These are phyloP conservation scores for Globisporangium camurandrum DNA, from an alignment of 352 stramenopile genomes.

Conservation along the genomic window DNA sequence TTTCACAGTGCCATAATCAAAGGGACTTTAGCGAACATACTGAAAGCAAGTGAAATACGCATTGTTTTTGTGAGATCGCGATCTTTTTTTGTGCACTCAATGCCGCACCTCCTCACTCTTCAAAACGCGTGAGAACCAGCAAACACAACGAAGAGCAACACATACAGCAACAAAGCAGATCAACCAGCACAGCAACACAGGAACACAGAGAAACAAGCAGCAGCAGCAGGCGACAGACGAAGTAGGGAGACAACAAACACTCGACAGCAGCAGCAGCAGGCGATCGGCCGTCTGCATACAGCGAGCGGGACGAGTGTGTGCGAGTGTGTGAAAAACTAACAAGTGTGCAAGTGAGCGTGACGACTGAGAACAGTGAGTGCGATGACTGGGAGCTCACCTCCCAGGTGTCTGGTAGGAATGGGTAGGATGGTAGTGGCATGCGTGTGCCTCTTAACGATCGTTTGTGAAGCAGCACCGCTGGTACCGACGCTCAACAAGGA, in stretches of 20 bases:
- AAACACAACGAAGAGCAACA: not conserved
- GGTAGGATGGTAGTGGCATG: slow-evolving; percentile 5
- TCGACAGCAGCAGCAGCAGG: too few relatives aligned
- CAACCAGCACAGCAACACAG: not conserved
- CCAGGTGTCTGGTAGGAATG: slow-evolving; percentile 1
- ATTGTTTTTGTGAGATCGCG: too few relatives aligned
- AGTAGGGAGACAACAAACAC: not conserved
- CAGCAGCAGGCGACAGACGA: not conserved
- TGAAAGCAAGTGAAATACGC: not conserved
- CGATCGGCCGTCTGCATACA: too few relatives aligned
- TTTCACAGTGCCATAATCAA: not conserved
- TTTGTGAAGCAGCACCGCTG: slow-evolving; percentile 2
- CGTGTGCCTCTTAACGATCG: slow-evolving; percentile 10
- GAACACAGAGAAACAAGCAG: not conserved
- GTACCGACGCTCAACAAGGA: not conserved
- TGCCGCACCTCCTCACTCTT: too few relatives aligned
- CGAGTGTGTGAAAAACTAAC: slow-evolving; percentile 1
- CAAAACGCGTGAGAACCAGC: not conserved
- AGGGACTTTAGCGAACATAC: not conserved
- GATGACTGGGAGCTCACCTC: slow-evolving; percentile 2
- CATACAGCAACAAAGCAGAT: not conserved
- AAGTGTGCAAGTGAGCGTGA: too few relatives aligned
- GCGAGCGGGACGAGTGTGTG: too few relatives aligned
- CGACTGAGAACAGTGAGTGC: not conserved
- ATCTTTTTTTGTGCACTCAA: too few relatives aligned